Conservation (phyloP, 768 basidiomycete genomes). For the Psilocybe cubensis region DNA sequence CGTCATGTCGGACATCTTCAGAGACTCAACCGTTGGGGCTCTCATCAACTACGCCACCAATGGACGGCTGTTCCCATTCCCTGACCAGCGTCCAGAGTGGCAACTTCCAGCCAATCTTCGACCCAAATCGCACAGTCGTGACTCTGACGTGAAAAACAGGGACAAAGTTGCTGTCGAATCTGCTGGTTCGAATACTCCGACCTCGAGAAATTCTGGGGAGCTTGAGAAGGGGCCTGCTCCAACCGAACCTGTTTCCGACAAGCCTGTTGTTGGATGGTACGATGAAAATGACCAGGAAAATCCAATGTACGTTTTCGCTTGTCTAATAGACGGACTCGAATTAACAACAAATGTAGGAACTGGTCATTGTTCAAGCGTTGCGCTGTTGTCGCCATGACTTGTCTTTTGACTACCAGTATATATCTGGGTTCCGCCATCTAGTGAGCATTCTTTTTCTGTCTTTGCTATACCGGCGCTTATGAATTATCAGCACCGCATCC, state of each 20-base stretch:
- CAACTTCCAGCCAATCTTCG: neutral
- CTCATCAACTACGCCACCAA: neutral
- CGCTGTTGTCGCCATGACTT: neutral
- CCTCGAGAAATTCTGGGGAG: neutral
- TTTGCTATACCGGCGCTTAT: neutral
- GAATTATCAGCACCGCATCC: neutral
- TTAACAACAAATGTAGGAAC: neutral
- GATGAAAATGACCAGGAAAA: conserved; percentile 1
- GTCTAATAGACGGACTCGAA: neutral
- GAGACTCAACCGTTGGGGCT: neutral
- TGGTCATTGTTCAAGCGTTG: neutral
- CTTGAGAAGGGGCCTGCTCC: neutral
- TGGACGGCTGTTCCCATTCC: neutral
- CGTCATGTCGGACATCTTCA: neutral
- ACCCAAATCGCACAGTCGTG: neutral
- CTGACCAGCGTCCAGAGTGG: neutral
- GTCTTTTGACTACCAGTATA: conserved; percentile 1
- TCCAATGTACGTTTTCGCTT: neutral
- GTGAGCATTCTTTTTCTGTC: neutral
- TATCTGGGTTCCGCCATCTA: conserved; percentile 4
- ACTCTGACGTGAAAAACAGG: neutral
- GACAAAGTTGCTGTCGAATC: neutral
- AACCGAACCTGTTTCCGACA: neutral
- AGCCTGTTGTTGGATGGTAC: neutral
- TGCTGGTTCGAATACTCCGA: neutral